Evolutionary conservation across 2,329 filamentous ascomycete species (phyloP), one percentile per base, ranked within the genome.

Genomic region (Diaporthe batatas): DNA sequence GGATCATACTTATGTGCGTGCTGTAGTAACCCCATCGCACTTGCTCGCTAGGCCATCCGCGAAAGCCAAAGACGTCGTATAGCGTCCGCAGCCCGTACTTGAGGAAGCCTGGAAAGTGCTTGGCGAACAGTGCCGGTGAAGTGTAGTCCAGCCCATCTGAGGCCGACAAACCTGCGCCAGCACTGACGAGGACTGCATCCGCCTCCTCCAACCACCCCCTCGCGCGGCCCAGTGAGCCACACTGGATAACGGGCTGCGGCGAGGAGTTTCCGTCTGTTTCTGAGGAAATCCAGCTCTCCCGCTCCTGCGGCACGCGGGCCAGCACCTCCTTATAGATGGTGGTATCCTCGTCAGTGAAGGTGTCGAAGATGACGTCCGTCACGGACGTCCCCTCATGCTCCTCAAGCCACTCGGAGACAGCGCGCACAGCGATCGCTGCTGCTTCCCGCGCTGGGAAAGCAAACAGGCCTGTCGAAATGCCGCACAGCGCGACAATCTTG

Each of bases 401-500:
- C n/a, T 72, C 73, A 18, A 81, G 68, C 78, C 81, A 82, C 32
- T 77, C 74, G 2, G 74, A 29, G 2, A 80, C 77, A 4, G 78
- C 77, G 2, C 76, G 71, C 10, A 80, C 76, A 0, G 81, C 80
- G 29, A 81, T 78, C 10, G 73, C 67, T 4, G 79, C 78, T 4
- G 80, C 81, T 42, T 77, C 59, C 25, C 70, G 74, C 0, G 76
- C 74, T 5, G 80, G 81, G 51, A 81, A 82, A 10, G 79, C 78
- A 58, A 81, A 82, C n/a, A 81, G 49, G 0, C 81, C 81, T 1
- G 81, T 82, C 6, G 80, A 81, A 29, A 82, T 78, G 18, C 80
- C 78, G 71, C 81, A 82, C 39, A 82, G 75, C 8, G 79, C 79
- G 3, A 82, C 72, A 1, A 76, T 76, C 53, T 81, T 81, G 16